Evolutionary conservation across 768 basidiomycete species (phyloP).

Genomic region (Agrocybe pediades): DNA sequence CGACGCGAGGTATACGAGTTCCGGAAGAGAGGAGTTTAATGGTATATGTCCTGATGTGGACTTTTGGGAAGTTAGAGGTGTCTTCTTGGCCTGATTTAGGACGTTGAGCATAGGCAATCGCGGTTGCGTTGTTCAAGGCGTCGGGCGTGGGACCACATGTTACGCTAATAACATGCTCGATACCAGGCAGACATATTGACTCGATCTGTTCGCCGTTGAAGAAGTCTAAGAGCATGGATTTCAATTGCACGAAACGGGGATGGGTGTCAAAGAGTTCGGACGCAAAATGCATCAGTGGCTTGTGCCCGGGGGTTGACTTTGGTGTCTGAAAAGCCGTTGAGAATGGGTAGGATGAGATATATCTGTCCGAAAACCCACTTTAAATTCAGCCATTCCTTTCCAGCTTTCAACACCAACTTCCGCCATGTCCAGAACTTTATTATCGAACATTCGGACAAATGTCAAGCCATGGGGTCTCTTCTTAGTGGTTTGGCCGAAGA

Average conservation of each 20-base stretch:
- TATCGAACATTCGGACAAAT: conserved; percentile 85
- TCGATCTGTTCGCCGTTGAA: conserved; percentile 90
- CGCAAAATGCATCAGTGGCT: conserved; percentile 94
- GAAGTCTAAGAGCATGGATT: conserved; percentile 87
- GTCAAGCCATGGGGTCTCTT: conserved; percentile 89
- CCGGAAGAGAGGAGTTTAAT: conserved; percentile 75
- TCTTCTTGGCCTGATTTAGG: conserved; percentile 34
- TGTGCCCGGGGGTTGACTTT: conserved; percentile 87
- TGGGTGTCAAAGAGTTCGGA: conserved; percentile 95
- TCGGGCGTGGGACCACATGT: conserved; percentile 68
- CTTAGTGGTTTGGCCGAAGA: conserved; percentile 90
- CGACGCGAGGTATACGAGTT: conserved; percentile 76
- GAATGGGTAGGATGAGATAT: neutral
- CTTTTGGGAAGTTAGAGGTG: conserved; percentile 60
- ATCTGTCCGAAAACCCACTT: conserved; percentile 53
- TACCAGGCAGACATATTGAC: conserved; percentile 77
- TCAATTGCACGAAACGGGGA: conserved; percentile 88
- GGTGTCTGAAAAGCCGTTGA: conserved; percentile 56
- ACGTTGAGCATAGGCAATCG: conserved; percentile 22
- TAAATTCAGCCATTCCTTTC: conserved; percentile 78
- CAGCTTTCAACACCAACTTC: conserved; percentile 89
- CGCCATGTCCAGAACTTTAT: conserved; percentile 89
- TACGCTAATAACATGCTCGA: conserved; percentile 88
- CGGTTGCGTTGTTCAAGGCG: conserved; percentile 46
- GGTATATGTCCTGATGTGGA: conserved; percentile 90